Evolutionary conservation across 192 early-diverging fungal species (phyloP), one percentile per base, ranked within the genome.

Genomic region (Phycomyces blakesleeanus): DNA sequence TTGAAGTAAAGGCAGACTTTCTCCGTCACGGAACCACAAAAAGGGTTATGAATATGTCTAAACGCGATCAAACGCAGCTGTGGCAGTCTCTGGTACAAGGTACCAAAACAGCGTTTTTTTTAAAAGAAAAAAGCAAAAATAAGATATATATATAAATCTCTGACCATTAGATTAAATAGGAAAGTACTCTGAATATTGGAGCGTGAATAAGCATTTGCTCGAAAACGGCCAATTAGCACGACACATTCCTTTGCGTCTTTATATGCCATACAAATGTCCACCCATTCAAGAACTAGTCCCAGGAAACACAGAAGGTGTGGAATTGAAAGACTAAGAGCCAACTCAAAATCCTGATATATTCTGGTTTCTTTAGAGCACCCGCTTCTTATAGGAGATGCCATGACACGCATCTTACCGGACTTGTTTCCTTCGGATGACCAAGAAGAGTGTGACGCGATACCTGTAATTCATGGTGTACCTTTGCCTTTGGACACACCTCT

Each of bases 21-120:
- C 78, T 94, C 20, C 83, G 92, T 37, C 84, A 89, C 69, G 90
- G 89, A 40, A 86, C 83, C 18, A 91, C 87, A 5, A 94, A 94
- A 71, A 81, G 85, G 49, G 87, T 93, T 20, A 94, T 96, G 92
- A 86, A 87, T 22, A 65, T 96, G 71, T 85, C 90, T 24, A 92
- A 90, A 63, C 72, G 80, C 24, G 91, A 96, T 64, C 91, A 93
- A 66, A 85, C 83, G 53, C 86, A 87, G 50, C 69, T 96, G 55
- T 89, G 91, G 88, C 84, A 90, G 40, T 82, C 89, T 1, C 47
- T 93, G 27, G 79, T 60, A 27, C 71, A 78, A 53, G 82, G 86
- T 85, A 81, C 52, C 61, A 21, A 34, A 2, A 5, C 2, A 34
- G 7, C 7, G 29, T 2, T 5, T 7, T 34, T 7, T 34, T 2